Evolutionary conservation across 352 stramenopile genomes (phyloP), one percentile per base, ranked within the genome.

Genomic region (Phytophthora litchii): DNA sequence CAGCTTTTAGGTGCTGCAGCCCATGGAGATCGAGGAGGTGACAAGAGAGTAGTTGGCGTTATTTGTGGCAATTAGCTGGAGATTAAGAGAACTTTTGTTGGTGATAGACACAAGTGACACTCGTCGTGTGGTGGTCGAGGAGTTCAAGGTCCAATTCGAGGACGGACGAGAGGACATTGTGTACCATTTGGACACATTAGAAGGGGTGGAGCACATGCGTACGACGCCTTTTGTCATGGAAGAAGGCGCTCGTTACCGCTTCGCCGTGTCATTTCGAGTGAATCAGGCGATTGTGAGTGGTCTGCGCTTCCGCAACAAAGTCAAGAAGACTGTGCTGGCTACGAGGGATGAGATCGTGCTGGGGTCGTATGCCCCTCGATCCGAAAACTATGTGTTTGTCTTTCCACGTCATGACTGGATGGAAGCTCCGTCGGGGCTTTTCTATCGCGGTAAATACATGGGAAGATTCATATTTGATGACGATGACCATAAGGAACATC

Each of bases 391-490:
- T 60, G 78, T 91, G 40, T 96, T 96, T 43, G 67, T 86, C 17
- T 96, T 91, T 60, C 88, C 88, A 0, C 80, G 83, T 8, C 60
- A 78, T 52, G 83, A 88, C 21, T 96, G 81, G 80, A 80, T 92
- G 52, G 85, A 96, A 54, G 84, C 88, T 20, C 88, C 88, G 1
- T 84, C 79, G 2, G 87, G 88, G 4, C 82, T 96, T 54, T 92
- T 96, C 57, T 96, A 93, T 56, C 81, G 88, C 29, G 88, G 88
- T 12, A 91, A 86, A 54, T 96, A 96, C 69, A 87, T 89, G 70
- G 83, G 80, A 29, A 81, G 85, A 51, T 89, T 92, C 57, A 62
- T 73, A 12, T 89, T 92, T 56, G 54, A 78, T 17, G 83, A 92
- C 48, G 83, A 92, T 52, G 83, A 92, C 60, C 69, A 78, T 7